phyloP scores from a whole-genome alignment of 768 basidiomycete species.

The Psilocybe cubensis region DNA sequence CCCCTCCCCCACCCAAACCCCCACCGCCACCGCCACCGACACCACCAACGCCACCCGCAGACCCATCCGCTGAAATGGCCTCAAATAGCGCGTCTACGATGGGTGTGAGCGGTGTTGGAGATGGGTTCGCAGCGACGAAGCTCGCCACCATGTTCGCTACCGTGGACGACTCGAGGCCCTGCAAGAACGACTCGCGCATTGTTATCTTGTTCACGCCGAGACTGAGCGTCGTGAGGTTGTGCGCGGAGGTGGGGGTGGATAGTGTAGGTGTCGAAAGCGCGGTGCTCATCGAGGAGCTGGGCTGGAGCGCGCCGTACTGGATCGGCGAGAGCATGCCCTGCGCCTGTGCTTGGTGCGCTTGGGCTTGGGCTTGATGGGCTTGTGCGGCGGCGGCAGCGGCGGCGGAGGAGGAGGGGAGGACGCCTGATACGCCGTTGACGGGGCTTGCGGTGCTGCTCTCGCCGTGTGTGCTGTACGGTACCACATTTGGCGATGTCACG shows the following conservation, averaged over 20 bases:
- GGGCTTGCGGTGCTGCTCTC: constrained; percentile 39
- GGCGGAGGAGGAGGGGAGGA: too few species aligned
- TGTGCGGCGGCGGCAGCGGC: too few species aligned
- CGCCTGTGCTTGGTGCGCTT: too few species aligned
- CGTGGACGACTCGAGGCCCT: constrained; percentile 47
- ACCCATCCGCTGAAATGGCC: constrained; percentile 43
- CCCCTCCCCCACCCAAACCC: too few species aligned
- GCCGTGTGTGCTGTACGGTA: constrained; percentile 44
- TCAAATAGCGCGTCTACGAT: constrained; percentile 60
- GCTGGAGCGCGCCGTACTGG: constrained; percentile 45
- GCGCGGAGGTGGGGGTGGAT: constrained; percentile 25
- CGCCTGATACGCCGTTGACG: too few species aligned
- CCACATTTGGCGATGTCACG: constrained; percentile 35
- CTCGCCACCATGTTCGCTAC: constrained; percentile 59
- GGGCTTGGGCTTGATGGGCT: too few species aligned
- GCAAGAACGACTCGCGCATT: constrained; percentile 52
- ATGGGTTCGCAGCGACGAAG: constrained; percentile 51
- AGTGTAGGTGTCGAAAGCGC: constrained; percentile 29
- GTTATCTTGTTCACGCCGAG: constrained; percentile 36
- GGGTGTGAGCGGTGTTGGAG: constrained; percentile 50
- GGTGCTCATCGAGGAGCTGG: constrained; percentile 27
- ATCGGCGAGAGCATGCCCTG: constrained; percentile 39
- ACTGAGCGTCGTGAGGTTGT: constrained; percentile 23
- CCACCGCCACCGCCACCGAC: too few species aligned
- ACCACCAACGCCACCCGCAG: too few species aligned